Evolutionary conservation across 345 rosid species (phyloP).

Genomic region (Atalantia buxifolia): DNA sequence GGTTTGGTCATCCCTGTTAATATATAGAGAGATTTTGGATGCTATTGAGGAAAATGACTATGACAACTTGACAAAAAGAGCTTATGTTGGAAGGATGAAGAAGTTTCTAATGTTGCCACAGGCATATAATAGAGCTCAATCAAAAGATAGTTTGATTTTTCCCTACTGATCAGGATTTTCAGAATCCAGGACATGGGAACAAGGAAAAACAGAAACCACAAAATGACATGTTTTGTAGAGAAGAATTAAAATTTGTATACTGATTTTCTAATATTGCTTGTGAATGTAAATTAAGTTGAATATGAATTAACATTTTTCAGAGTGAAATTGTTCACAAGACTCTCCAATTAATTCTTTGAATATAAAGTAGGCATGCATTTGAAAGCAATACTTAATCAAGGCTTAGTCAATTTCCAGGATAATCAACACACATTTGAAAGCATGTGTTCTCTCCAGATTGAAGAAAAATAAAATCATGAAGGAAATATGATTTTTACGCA

Average conservation of each 20-base stretch:
- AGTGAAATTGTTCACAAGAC: too few species aligned
- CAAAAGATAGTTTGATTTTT: conserved; percentile 15
- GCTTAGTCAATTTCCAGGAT: too few species aligned
- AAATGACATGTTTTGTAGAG: not conserved
- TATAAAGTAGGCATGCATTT: too few species aligned
- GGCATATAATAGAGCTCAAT: conserved; percentile 42
- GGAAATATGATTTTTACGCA: too few species aligned
- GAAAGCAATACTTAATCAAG: too few species aligned
- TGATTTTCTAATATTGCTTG: not conserved
- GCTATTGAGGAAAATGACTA: conserved; percentile 60
- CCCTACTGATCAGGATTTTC: not conserved
- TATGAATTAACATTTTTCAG: too few species aligned
- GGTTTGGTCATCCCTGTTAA: conserved; percentile 60
- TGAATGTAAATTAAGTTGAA: not conserved
- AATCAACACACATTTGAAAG: too few species aligned
- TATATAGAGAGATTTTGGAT: conserved; percentile 47
- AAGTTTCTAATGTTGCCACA: conserved; percentile 49
- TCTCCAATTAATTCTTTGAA: too few species aligned
- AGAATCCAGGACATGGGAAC: not conserved
- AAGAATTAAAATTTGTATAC: not conserved
- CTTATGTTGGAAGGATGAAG: conserved; percentile 44
- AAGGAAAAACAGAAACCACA: not conserved
- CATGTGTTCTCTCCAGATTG: too few species aligned
- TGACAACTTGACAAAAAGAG: conserved; percentile 53
- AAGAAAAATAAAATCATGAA: too few species aligned